Evolutionary conservation across 192 early-diverging fungal species (phyloP), one percentile per base, ranked within the genome.

Genomic region (Linnemannia exigua): DNA sequence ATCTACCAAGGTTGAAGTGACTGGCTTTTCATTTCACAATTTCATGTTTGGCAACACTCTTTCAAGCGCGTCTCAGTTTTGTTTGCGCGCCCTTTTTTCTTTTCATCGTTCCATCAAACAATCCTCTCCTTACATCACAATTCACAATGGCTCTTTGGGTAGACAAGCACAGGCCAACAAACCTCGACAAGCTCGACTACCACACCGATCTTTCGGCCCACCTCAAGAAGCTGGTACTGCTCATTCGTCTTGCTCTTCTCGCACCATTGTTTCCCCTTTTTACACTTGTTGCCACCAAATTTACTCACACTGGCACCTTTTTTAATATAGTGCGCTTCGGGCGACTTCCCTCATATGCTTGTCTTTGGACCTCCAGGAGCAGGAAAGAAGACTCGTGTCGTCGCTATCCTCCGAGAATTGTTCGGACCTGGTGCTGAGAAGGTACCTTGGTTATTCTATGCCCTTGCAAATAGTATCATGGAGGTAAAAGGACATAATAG

Each of bases 311-410:
- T 28, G 25, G 74, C 12, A 12, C 11, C 20, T 48, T 61, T 22
- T 25, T 44, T 46, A 20, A 76, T 66, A 11, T 77, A 94, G 93
- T 90, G 92, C 9, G 44, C 82, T 38, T 93, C 93, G 8, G 92
- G 89, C n/a, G 96, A 99, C 87, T 94, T 99, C 61, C 99, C 99
- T 38, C 99, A 99, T 74, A 84, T 98, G 81, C 91, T 99, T 1
- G 92, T 99, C 36, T 99, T 98, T 88, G 99, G 99, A 11, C 99
- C 99, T 5, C 92, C 96, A 3, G 99, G 99, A 31, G 96, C 97
- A 0, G 99, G 99, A 25, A 99, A 99, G 90, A 98, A 98, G 79
- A 99, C 99, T 50, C 91, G 99, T 28, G 95, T 99, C 47, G 91
- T 94, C 31, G 96, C 97, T 33, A 81, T 97, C 0, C 89, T 99